Evolutionary conservation across 176 grass and related monocot genomes (phyloP), one percentile per base, ranked within the genome.

Genomic region (Musa troglodytarum): DNA sequence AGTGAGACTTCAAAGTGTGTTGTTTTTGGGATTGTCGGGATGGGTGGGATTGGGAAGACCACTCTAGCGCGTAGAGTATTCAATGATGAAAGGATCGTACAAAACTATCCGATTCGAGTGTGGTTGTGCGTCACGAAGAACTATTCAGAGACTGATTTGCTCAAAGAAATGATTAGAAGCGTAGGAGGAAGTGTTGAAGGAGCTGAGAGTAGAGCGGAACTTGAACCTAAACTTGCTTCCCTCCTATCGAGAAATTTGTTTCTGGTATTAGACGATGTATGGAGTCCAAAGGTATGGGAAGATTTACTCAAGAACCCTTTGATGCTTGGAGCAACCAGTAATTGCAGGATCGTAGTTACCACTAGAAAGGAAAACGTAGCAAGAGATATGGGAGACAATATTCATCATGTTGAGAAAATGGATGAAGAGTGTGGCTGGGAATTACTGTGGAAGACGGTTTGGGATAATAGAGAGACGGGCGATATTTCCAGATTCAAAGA

Each of bases 351-450:
- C 70, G 21, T 53, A 12, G 49, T 72, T 11, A 72, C 70, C 7
- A 54, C 50, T 15, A 67, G 83, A 54, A 10, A 81, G 23, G 64
- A 80, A 9, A 80, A 24, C 1, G 23, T 89, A 13, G 74, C 81
- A 34, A 54, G 9, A 16, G 17, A 9, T 54, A 71, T 90, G 56
- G 69, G 74, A 1, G 74, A 65, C 1, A 0, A 79, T 9, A 10
- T 68, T 3, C 88, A 90, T 64, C 51, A 75, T 28, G 85, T 90
- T 4, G 74, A 82, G 13, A 50, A 76, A 52, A 76, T 90, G 81
- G 29, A 75, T 8, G 3, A 13, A 3, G 25, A 71, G 14, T 14
- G 16, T 50, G 54, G 81, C 9, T 84, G 81, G 88, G 79, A 87
- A 25, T 9, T 90, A 0, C 58, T 87, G 2, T 77, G 78, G 69